phyloP scores from a whole-genome alignment of 2,329 filamentous ascomycete species.

The Gremmenia infestans region DNA sequence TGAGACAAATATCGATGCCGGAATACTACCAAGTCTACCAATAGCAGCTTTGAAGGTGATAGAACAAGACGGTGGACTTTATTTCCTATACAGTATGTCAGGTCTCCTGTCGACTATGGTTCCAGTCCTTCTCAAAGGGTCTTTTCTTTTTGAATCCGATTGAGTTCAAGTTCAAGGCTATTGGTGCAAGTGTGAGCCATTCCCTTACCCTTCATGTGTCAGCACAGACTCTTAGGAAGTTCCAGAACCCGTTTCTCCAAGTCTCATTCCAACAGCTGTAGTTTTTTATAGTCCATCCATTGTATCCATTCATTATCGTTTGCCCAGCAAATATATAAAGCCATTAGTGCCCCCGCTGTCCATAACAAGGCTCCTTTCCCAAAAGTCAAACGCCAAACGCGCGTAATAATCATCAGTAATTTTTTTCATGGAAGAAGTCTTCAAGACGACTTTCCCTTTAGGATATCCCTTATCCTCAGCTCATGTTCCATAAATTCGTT shows the following conservation, averaged over 20 bases:
- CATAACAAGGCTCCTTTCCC: background rate
- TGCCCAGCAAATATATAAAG: background rate
- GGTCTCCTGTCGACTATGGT: too few relatives aligned
- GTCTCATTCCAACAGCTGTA: background rate
- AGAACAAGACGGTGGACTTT: too few relatives aligned
- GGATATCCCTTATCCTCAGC: slow-evolving; percentile 8
- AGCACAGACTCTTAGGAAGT: background rate
- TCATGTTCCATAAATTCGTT: background rate
- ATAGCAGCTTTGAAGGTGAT: too few relatives aligned
- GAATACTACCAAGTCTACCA: too few relatives aligned
- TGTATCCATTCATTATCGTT: slow-evolving; percentile 10
- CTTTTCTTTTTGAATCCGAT: too few relatives aligned
- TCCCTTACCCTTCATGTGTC: too few relatives aligned
- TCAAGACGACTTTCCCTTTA: slow-evolving; percentile 4
- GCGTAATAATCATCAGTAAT: background rate
- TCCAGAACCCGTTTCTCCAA: background rate
- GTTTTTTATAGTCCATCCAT: background rate
- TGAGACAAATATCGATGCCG: too few relatives aligned
- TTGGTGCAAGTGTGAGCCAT: too few relatives aligned
- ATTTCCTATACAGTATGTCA: too few relatives aligned
- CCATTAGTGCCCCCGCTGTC: background rate
- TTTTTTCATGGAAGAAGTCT: background rate
- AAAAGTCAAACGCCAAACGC: background rate
- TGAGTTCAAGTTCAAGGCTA: too few relatives aligned
- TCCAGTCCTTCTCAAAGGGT: too few relatives aligned